phyloP scores from a whole-genome alignment of 2,329 filamentous ascomycete species.

The Trichophyton benhamiae region DNA sequence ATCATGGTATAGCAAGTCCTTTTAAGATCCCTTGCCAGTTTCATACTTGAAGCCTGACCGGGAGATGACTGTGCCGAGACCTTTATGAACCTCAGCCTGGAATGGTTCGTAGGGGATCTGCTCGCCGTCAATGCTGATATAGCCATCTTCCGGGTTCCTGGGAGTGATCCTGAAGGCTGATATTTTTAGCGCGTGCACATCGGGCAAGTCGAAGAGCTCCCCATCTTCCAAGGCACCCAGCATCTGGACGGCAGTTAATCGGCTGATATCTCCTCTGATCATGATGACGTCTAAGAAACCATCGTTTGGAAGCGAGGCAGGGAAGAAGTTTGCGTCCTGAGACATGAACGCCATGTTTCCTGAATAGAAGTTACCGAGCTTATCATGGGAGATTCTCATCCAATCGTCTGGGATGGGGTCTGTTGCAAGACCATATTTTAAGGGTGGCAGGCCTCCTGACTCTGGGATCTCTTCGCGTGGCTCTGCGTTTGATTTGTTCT shows the following conservation, averaged over 20 bases:
- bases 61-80: conserved; percentile 72
- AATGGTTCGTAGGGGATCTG: conserved; percentile 75
- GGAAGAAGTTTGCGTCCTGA: conserved; percentile 71
- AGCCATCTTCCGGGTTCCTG: conserved; percentile 56
- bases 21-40: conserved; percentile 15
- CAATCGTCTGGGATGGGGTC: conserved; percentile 68
- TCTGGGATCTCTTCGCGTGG: conserved; percentile 30
- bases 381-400: conserved; percentile 60
- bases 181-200: conserved; percentile 73
- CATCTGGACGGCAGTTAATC: conserved; percentile 53
- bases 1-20: neutral
- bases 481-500: conserved; percentile 20
- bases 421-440: conserved; percentile 68
- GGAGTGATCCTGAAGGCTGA: conserved; percentile 78
- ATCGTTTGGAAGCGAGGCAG: conserved; percentile 64
- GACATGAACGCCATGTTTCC: conserved; percentile 96
- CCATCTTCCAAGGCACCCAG: conserved; percentile 60
- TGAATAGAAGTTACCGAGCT: conserved; percentile 81
- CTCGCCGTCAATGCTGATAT: conserved; percentile 92
- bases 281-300: conserved; percentile 76
- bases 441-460: conserved; percentile 50
- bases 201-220: conserved; percentile 64
- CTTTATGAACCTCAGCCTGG: conserved; percentile 76
- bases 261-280: conserved; percentile 62
- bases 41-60: conserved; percentile 63